A percentile compares a stretch with the other conserved stretches of the same genome.
Conservation (phyloP, 164 flowering plant genomes). For the Pachysandra terminalis region DNA sequence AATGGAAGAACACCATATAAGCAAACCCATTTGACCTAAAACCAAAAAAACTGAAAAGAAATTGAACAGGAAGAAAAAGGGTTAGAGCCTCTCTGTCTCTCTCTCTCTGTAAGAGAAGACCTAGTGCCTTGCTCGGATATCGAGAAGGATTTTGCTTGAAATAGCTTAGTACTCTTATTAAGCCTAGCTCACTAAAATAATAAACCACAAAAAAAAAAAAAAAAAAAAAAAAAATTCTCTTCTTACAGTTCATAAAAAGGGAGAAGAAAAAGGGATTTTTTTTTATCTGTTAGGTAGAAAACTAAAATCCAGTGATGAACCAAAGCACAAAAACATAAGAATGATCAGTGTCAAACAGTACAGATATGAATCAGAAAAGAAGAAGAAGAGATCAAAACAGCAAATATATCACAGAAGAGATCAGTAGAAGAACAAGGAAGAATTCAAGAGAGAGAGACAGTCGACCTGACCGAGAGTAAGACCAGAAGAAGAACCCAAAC, state of each 20-base stretch:
- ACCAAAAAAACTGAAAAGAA: background rate
- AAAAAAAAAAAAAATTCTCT: too few species aligned
- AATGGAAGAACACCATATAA: background rate
- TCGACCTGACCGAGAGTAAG: constrained; percentile 25
- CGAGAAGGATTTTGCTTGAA: constrained; percentile 1
- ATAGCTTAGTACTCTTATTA: background rate
- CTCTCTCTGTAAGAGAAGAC: constrained; percentile 5
- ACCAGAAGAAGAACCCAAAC: constrained; percentile 21
- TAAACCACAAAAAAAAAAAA: background rate
- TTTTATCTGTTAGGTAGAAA: too few species aligned
- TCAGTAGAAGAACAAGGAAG: background rate
- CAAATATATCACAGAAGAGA: background rate
- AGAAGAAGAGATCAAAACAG: background rate
- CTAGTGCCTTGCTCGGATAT: background rate
- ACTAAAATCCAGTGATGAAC: too few species aligned
- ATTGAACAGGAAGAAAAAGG: background rate
- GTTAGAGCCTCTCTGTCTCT: too few species aligned
- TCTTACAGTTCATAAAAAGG: background rate
- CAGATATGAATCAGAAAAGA: background rate
- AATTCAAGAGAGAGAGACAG: background rate
- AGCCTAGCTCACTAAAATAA: background rate
- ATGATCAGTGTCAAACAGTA: too few species aligned
- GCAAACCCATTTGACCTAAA: background rate
- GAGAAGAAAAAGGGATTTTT: background rate
- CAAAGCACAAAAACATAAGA: too few species aligned